Percentiles rank a stretch among this genome's conserved stretches.
Evolutionary conservation across 768 basidiomycete genomes (phyloP).

Genomic region (Amanita brunnescens): DNA sequence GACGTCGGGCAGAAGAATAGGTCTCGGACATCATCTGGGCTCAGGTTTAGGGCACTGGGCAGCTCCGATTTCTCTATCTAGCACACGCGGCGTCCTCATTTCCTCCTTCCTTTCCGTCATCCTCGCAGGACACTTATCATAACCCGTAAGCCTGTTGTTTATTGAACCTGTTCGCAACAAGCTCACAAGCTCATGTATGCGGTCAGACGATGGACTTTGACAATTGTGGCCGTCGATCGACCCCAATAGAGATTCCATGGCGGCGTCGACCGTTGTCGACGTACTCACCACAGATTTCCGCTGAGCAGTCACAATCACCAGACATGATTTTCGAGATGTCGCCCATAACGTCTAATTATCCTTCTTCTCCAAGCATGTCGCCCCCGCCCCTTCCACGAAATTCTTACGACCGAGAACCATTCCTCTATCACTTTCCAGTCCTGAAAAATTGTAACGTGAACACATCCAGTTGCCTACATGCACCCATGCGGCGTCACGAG

Average conservation of each 20-base stretch:
- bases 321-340: conserved; percentile 51
- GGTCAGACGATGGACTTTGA: conserved; percentile 7
- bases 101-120: not conserved
- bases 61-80: not conserved
- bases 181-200: conserved; percentile 9
- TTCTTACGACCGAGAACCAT: conserved; percentile 22
- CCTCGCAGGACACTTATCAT: not conserved
- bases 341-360: conserved; percentile 25
- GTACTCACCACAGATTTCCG: conserved; percentile 24
- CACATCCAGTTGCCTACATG: not conserved
- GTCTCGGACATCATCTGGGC: not conserved
- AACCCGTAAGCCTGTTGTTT: conserved; percentile 4
- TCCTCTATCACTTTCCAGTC: conserved; percentile 32
- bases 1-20: no score
- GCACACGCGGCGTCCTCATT: not conserved
- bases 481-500: conserved; percentile 7
- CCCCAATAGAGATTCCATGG: conserved; percentile 39
- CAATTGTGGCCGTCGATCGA: conserved; percentile 21
- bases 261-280: conserved; percentile 19
- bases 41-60: not conserved
- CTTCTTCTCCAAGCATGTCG: conserved; percentile 14
- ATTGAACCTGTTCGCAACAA: not conserved
- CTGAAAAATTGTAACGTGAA: conserved; percentile 10
- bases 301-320: conserved; percentile 27
- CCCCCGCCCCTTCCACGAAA: conserved; percentile 14